These are phyloP conservation scores for Crithidia expoeki DNA, from an alignment of 208 protist species.

Conservation along the genomic window DNA sequence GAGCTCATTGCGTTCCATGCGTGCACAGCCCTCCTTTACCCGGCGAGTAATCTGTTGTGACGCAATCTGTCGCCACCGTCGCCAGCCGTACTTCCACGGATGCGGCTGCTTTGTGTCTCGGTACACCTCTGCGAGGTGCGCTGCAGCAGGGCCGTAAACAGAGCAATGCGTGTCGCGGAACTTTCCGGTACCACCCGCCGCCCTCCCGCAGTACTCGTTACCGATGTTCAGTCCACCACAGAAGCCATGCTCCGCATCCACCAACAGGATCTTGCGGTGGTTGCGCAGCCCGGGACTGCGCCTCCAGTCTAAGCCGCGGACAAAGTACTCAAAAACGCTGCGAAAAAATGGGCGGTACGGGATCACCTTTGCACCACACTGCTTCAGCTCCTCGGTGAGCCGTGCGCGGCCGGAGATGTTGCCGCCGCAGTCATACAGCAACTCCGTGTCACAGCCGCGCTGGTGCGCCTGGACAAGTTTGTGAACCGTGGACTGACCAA, in stretches of 20 bases:
- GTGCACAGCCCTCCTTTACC: conserved; percentile 39
- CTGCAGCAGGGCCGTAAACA: conserved; percentile 73
- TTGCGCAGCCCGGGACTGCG: conserved; percentile 88
- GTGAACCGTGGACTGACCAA: conserved; percentile 72
- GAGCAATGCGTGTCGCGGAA: conserved; percentile 90
- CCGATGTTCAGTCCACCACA: conserved; percentile 94
- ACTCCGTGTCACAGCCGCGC: conserved; percentile 77
- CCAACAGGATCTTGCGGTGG: conserved; percentile 91
- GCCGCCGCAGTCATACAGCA: conserved; percentile 91
- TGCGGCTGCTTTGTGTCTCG: conserved; percentile 85
- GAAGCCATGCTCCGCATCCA: conserved; percentile 84
- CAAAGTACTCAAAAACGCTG: conserved; percentile 68
- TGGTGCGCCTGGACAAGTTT: conserved; percentile 71
- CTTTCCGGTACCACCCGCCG: conserved; percentile 64
- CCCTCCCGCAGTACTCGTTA: conserved; percentile 89
- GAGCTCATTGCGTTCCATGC: conserved; percentile 33
- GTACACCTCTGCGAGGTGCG: conserved; percentile 84
- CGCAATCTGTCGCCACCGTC: conserved; percentile 84
- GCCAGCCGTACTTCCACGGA: conserved; percentile 81
- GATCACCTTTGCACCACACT: conserved; percentile 80
- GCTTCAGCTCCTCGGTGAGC: conserved; percentile 71
- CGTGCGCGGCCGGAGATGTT: conserved; percentile 86
- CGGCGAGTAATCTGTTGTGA: conserved; percentile 52
- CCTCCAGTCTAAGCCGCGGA: conserved; percentile 71
- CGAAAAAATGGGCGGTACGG: conserved; percentile 86